These are phyloP conservation scores for Coleophoma eucalyptorum DNA, from an alignment of 2,329 filamentous ascomycete species.

Conservation along the genomic window DNA sequence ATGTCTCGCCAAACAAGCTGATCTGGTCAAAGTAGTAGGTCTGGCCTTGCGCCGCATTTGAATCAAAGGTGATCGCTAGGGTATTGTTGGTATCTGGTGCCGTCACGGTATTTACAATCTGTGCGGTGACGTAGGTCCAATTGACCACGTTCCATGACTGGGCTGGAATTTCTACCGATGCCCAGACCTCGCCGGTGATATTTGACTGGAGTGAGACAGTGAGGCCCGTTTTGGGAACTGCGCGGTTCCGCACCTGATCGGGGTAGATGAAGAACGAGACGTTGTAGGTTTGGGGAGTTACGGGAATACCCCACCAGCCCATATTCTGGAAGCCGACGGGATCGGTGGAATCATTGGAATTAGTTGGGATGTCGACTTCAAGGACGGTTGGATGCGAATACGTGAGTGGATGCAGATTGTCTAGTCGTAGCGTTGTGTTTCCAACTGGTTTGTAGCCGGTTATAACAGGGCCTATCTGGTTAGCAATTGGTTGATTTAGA, in stretches of 20 bases:
- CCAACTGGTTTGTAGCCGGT: conserved; percentile 51
- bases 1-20: conserved; percentile 56
- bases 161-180: conserved; percentile 17
- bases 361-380: conserved; percentile 12
- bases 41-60: conserved; percentile 27
- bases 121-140: conserved; percentile 17
- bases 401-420: conserved; percentile 10
- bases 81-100: conserved; percentile 43
- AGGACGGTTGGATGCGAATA: conserved; percentile 12
- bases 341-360: conserved; percentile 8
- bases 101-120: conserved; percentile 9
- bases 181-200: conserved; percentile 22
- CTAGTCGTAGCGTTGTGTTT: conserved; percentile 9
- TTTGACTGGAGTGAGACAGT: conserved; percentile 23
- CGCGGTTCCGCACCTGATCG: conserved; percentile 18
- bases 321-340: conserved; percentile 26
- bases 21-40: conserved; percentile 52
- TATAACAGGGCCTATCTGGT: conserved; percentile 42
- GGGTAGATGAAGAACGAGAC: conserved; percentile 32
- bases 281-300: conserved; percentile 23
- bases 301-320: conserved; percentile 28
- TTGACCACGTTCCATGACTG: conserved; percentile 35
- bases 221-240: conserved; percentile 10
- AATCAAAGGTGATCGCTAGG: conserved; percentile 49
- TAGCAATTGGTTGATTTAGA: conserved; percentile 22